Conservation (phyloP, 2,329 filamentous ascomycete genomes). For the Botrytis deweyae region DNA sequence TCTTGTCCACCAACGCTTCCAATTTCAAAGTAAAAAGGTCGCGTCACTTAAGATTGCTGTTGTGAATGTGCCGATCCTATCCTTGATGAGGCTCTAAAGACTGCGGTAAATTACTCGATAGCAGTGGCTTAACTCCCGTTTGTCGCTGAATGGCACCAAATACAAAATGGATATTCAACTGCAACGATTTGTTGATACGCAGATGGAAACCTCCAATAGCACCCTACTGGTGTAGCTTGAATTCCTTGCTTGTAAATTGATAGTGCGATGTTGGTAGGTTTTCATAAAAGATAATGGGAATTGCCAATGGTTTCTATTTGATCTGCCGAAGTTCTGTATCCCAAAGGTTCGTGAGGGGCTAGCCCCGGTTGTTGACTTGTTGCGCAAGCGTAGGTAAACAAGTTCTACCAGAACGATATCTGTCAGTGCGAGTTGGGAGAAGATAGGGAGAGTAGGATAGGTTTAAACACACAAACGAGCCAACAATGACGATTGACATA, state of each 20-base stretch:
- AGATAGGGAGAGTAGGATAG: background rate
- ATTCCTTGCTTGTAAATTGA: background rate
- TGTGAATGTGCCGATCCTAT: conserved; percentile 12
- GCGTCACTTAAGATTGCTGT: conserved; percentile 13
- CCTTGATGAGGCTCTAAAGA: conserved; percentile 6
- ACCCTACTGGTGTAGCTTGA: background rate
- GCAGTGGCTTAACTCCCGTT: conserved; percentile 2
- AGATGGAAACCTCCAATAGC: background rate
- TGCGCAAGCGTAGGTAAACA: conserved; percentile 15
- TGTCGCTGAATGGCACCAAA: conserved; percentile 4
- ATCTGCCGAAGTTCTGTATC: conserved; percentile 8
- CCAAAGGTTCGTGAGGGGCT: conserved; percentile 19
- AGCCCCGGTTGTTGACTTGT: conserved; percentile 4
- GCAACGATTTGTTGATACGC: conserved; percentile 2
- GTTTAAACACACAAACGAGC: conserved; percentile 8
- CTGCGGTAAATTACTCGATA: conserved; percentile 1
- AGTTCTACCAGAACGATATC: conserved; percentile 10
- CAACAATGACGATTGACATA: conserved; percentile 2
- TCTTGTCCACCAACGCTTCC: conserved; percentile 9
- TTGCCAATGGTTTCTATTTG: conserved; percentile 13
- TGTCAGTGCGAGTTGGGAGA: conserved; percentile 8
- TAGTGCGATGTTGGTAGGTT: conserved; percentile 12
- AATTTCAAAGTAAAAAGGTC: background rate
- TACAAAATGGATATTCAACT: conserved; percentile 10
- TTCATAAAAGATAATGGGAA: background rate